These are phyloP conservation scores for Neurospora sp. DNA, from an alignment of 495 filamentous ascomycete genomes.

Conservation along the genomic window DNA sequence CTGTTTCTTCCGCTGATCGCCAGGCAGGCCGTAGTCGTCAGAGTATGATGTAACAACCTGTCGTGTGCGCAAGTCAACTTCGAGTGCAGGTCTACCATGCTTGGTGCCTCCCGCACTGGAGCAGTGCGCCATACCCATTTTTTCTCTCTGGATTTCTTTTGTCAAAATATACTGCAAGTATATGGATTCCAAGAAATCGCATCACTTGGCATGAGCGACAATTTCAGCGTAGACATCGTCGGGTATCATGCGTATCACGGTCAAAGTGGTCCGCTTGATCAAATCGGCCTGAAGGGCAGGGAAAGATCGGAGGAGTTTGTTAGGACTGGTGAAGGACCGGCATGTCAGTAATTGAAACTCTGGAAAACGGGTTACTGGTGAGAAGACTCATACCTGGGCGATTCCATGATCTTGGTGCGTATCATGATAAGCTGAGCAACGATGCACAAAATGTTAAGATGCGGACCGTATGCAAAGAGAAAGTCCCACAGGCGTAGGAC, in stretches of 20 bases:
- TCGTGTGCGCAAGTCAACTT: background rate
- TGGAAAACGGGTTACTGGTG: background rate
- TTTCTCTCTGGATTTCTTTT: background rate
- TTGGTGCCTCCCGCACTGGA: background rate
- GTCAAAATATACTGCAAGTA: background rate
- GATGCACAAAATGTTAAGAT: conserved; percentile 92
- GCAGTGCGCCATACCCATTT: background rate
- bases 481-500: conserved; percentile 98
- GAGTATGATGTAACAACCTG: background rate
- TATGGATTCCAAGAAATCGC: background rate
- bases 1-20: background rate
- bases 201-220: conserved; percentile 69
- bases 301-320: conserved; percentile 82
- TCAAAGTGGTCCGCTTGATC: conserved; percentile 70
- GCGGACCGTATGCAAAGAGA: conserved; percentile 86
- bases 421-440: conserved; percentile 91
- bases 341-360: conserved; percentile 7
- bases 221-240: conserved; percentile 82
- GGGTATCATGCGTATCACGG: conserved; percentile 75
- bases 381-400: conserved; percentile 55
- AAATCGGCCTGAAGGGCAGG: conserved; percentile 71
- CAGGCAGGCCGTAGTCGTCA: background rate
- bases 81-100: background rate
- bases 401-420: conserved; percentile 69
- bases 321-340: conserved; percentile 50